A percentile compares a stretch with the other conserved stretches of the same genome.
Evolutionary conservation across 768 basidiomycete genomes (phyloP).

Genomic region (Kwoniella europaea): DNA sequence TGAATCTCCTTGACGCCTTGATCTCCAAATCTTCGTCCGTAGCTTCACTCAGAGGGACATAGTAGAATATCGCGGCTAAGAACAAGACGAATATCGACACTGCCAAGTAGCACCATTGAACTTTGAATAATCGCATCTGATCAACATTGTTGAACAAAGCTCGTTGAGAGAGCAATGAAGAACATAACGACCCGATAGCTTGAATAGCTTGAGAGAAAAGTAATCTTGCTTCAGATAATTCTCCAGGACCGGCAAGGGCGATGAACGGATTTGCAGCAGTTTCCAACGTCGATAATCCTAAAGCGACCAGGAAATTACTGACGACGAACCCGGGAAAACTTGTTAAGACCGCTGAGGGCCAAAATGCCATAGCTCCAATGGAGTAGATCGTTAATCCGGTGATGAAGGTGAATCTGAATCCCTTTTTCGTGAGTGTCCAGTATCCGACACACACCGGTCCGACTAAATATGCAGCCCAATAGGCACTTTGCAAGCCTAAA

Average conservation of each 20-base stretch:
- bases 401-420: slow-evolving; percentile 56
- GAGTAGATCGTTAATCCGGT: slow-evolving; percentile 52
- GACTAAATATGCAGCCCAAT: slow-evolving; percentile 50
- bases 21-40: slow-evolving; percentile 48
- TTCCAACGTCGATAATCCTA: slow-evolving; percentile 50
- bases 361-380: slow-evolving; percentile 54
- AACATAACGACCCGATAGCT: slow-evolving; percentile 44
- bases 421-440: slow-evolving; percentile 41
- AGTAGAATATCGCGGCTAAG: slow-evolving; percentile 53
- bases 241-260: slow-evolving; percentile 53
- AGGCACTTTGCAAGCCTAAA: slow-evolving; percentile 49
- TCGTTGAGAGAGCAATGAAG: slow-evolving; percentile 45
- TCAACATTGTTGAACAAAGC: slow-evolving; percentile 39
- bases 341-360: slow-evolving; percentile 50
- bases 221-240: slow-evolving; percentile 49
- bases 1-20: slow-evolving; percentile 33
- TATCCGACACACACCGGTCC: slow-evolving; percentile 50
- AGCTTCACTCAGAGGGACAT: slow-evolving; percentile 52
- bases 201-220: slow-evolving; percentile 56
- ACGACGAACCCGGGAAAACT: slow-evolving; percentile 53
- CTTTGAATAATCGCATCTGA: slow-evolving; percentile 43
- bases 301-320: slow-evolving; percentile 51
- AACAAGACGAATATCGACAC: slow-evolving; percentile 52
- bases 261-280: slow-evolving; percentile 55
- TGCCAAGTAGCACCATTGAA: slow-evolving; percentile 57